Evolutionary conservation across 179 eudicot species (phyloP).

Genomic region (Vitellaria paradoxa): DNA sequence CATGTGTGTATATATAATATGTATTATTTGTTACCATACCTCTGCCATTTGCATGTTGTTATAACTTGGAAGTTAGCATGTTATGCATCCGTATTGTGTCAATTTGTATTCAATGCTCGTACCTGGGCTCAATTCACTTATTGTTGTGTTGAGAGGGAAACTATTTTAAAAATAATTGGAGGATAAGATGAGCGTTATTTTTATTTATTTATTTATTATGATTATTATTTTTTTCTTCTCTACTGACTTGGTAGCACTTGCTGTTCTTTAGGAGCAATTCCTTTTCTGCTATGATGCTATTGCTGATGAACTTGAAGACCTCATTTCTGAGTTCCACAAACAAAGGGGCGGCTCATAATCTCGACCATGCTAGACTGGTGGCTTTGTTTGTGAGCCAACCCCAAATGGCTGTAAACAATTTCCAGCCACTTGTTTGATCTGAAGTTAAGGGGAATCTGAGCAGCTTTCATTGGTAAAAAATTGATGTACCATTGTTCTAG

Average conservation of each 20-base stretch:
- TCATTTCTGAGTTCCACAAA: slow-evolving; percentile 36
- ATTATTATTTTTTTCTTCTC: not conserved
- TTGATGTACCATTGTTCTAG: not conserved
- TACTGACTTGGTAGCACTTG: not conserved
- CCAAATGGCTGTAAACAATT: not conserved
- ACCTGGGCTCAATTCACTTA: not conserved
- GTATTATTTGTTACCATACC: too few species aligned
- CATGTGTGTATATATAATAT: too few species aligned
- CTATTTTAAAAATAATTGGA: not conserved
- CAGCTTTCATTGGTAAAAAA: not conserved
- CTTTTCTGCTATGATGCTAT: slow-evolving; percentile 64
- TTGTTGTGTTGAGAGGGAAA: not conserved
- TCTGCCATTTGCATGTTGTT: too few species aligned
- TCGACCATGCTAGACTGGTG: slow-evolving; percentile 4
- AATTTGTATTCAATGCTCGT: not conserved
- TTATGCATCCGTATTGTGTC: not conserved
- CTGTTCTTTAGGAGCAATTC: slow-evolving; percentile 64
- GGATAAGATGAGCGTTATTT: not conserved
- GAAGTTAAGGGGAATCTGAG: not conserved
- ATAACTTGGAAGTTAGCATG: too few species aligned
- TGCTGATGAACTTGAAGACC: slow-evolving; percentile 73
- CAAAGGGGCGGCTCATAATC: slow-evolving; percentile 18
- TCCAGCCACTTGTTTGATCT: not conserved
- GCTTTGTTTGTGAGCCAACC: not conserved
- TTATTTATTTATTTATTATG: not conserved